Conservation (phyloP, 2,329 filamentous ascomycete species). For the Stagonosporopsis chrysanthemi region DNA sequence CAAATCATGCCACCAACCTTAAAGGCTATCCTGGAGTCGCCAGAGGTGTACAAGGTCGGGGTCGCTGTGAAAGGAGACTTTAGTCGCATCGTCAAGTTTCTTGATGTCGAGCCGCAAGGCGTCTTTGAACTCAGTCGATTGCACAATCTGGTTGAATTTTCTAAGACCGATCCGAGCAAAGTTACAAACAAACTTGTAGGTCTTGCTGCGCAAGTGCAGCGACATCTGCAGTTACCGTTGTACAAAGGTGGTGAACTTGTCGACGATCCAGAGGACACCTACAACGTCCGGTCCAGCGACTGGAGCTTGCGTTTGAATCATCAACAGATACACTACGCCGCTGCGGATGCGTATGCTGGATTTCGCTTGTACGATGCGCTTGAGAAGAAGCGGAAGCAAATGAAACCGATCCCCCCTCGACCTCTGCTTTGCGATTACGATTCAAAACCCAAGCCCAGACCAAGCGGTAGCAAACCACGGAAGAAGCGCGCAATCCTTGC, state of each 20-base stretch:
- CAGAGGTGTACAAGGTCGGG: slow-evolving; percentile 74
- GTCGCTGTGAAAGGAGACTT: slow-evolving; percentile 72
- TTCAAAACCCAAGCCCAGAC: slow-evolving; percentile 35
- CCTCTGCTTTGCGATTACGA: slow-evolving; percentile 74
- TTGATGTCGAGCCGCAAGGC: slow-evolving; percentile 67
- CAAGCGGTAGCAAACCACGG: slow-evolving; percentile 13
- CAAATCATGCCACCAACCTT: slow-evolving; percentile 74
- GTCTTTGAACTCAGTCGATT: slow-evolving; percentile 85
- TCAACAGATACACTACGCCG: slow-evolving; percentile 75
- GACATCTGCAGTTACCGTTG: slow-evolving; percentile 76
- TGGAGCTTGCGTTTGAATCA: slow-evolving; percentile 71
- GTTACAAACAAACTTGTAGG: slow-evolving; percentile 64
- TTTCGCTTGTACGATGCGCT: slow-evolving; percentile 76
- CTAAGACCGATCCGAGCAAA: slow-evolving; percentile 64
- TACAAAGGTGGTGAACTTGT: slow-evolving; percentile 71
- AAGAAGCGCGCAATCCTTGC: slow-evolving; percentile 17
- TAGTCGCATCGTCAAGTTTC: slow-evolving; percentile 70
- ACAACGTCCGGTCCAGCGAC: slow-evolving; percentile 71
- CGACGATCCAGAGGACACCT: slow-evolving; percentile 25
- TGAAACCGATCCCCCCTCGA: slow-evolving; percentile 74
- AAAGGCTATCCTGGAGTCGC: slow-evolving; percentile 74
- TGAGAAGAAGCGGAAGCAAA: slow-evolving; percentile 69
- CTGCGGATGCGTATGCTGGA: slow-evolving; percentile 85
- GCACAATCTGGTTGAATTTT: slow-evolving; percentile 71
- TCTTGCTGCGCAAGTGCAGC: slow-evolving; percentile 73